Evolutionary conservation across 1,284 basidiomycete genomes (phyloP), one percentile per base, ranked within the genome.

Genomic region (Cryptococcus jaspeensis): DNA sequence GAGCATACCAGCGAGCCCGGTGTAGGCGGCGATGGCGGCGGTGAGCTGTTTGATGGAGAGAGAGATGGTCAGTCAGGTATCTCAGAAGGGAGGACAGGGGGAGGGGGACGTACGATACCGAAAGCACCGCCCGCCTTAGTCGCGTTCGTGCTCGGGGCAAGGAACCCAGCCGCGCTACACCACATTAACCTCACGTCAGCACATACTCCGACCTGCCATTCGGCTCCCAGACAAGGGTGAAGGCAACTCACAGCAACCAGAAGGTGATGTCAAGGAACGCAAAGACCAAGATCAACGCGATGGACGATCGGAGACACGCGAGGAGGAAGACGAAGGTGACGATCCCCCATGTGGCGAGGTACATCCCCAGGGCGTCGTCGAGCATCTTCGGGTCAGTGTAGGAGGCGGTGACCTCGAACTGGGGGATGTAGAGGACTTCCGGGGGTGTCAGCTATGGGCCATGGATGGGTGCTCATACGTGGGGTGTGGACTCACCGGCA

Each of bases 51-150:
- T n/a, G n/a, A n/a, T 43, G 12, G 28, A 1, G 22, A 4, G 43
- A 22, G 18, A 13, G n/a, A n/a, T n/a, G n/a, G n/a, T n/a, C n/a
- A n/a, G 25, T 50, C 37, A 52, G 40, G 7, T 13, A 25, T 42
- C 8, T 50, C n/a, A 39, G 36, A 44, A 38, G 16, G 20, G 46
- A 22, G 11, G 45, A 47, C 38, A 3, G 32, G 20, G 28, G 18
- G 20, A 38, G 2, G 16, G 22, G 71, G 64, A 44, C 75, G 75
- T 47, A 76, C 70, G 44, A 80, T 64, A 59, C 91, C 92, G 35
- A 90, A 74, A 1, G 76, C 84, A 52, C 92, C 92, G 44, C 90
- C 91, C 3, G 86, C 88, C 66, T 84, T 87, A 70, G 67, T 63
- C 20, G 72, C 59, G 11, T 51, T 57, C 5, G 64, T 36, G 41